phyloP scores from a whole-genome alignment of 371 early-diverging fungal genomes.

The Mucor lusitanicus region DNA sequence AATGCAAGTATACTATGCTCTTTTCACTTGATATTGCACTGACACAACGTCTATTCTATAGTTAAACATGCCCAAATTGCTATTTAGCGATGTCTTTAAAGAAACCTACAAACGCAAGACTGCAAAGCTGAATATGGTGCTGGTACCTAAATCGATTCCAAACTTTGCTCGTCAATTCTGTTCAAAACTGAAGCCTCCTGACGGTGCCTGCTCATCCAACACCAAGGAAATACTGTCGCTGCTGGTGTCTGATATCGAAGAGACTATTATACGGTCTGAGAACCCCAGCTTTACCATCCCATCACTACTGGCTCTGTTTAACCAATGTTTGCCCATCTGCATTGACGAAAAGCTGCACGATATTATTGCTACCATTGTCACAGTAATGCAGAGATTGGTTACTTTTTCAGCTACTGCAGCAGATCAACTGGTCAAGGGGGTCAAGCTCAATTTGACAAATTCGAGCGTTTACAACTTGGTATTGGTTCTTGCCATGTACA shows the following conservation, averaged over 20 bases:
- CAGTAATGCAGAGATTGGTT: background rate
- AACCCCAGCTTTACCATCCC: background rate
- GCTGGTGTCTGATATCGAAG: background rate
- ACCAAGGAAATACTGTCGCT: background rate
- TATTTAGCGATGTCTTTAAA: background rate
- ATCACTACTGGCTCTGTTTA: background rate
- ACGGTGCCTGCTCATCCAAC: background rate
- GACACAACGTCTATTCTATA: background rate
- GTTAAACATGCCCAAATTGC: background rate
- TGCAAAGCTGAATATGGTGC: background rate
- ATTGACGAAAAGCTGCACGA: background rate
- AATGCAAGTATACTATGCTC: no score
- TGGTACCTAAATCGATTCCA: background rate
- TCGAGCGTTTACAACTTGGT: background rate
- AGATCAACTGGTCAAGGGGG: background rate
- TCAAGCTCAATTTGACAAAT: background rate
- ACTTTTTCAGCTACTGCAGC: background rate
- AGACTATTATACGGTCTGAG: background rate
- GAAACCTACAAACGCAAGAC: background rate
- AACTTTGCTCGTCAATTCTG: background rate
- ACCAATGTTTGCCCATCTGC: background rate
- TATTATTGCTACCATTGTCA: background rate
- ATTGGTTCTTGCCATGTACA: background rate
- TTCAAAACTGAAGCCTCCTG: background rate
- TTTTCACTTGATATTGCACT: no score